Evolutionary conservation across 2,329 filamentous ascomycete species (phyloP).

Genomic region (Epichloe bromicola): DNA sequence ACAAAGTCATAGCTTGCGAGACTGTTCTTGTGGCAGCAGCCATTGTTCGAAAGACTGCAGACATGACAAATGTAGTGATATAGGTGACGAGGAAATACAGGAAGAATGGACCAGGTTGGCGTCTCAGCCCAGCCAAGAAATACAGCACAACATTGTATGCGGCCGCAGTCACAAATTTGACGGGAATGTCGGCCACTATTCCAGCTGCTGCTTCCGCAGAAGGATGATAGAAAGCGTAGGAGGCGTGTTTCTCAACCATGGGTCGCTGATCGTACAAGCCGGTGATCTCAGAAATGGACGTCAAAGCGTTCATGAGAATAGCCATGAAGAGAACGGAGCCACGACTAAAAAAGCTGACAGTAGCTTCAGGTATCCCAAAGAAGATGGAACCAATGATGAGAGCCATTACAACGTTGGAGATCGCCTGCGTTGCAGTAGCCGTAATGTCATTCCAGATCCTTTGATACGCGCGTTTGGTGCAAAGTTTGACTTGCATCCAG

Average conservation of each 20-base stretch:
- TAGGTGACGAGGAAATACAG: conserved; percentile 62
- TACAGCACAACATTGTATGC: conserved; percentile 45
- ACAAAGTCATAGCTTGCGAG: conserved; percentile 40
- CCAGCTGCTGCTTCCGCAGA: conserved; percentile 40
- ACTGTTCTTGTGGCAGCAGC: conserved; percentile 56
- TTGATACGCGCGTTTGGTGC: conserved; percentile 37
- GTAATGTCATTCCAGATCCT: conserved; percentile 39
- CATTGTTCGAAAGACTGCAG: conserved; percentile 62
- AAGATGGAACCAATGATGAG: conserved; percentile 51
- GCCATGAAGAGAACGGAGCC: conserved; percentile 48
- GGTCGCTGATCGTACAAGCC: conserved; percentile 30
- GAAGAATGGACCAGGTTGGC: conserved; percentile 58
- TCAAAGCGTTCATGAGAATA: conserved; percentile 45
- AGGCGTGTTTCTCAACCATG: conserved; percentile 36
- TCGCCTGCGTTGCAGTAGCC: conserved; percentile 30
- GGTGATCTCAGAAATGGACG: conserved; percentile 41
- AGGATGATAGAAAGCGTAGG: conserved; percentile 39
- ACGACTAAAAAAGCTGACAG: conserved; percentile 38
- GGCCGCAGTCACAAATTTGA: conserved; percentile 38
- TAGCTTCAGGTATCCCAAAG: conserved; percentile 35
- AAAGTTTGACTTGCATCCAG: conserved; percentile 38
- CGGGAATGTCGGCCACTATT: conserved; percentile 41
- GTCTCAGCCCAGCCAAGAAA: conserved; percentile 39
- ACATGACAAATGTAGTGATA: conserved; percentile 57
- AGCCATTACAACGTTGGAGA: conserved; percentile 40